phyloP scores from a whole-genome alignment of 306 rosid genomes.

The Pyrus betulifolia region DNA sequence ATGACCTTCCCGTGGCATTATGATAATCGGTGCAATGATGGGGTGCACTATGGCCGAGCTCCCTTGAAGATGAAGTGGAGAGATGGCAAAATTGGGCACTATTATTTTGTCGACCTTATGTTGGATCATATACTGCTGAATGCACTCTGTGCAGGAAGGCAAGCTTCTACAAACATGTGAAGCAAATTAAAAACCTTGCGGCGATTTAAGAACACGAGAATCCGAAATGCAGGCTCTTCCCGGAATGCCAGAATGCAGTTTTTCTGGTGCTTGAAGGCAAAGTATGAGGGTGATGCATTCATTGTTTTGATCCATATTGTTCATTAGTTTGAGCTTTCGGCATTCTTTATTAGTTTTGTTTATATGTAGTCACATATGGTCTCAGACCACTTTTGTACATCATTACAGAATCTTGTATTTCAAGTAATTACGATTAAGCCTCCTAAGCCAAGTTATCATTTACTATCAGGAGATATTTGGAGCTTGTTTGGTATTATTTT shows the following conservation, averaged over 20 bases:
- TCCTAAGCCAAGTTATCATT: not conserved
- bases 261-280: conserved; percentile 6
- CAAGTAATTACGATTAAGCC: not conserved
- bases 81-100: conserved; percentile 82
- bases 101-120: conserved; percentile 85
- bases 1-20: conserved; percentile 91
- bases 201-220: conserved; percentile 2
- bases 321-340: not conserved
- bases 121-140: conserved; percentile 76
- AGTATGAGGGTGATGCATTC: conserved; percentile 27
- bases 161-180: conserved; percentile 1
- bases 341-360: conserved; percentile 47
- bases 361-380: conserved; percentile 19
- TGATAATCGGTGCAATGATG: conserved; percentile 76
- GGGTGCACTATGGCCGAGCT: conserved; percentile 85
- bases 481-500: no score
- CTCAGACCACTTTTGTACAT: conserved; percentile 17
- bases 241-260: not conserved
- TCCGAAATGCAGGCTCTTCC: not conserved
- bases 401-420: not conserved
- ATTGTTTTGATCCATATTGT: conserved; percentile 15
- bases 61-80: conserved; percentile 76
- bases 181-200: not conserved
- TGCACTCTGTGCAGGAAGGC: conserved; percentile 48
- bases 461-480: no score